A percentile compares a stretch with the other conserved stretches of the same genome.
phyloP scores from a whole-genome alignment of 257 asterid species.

The Mentha longifolia region DNA sequence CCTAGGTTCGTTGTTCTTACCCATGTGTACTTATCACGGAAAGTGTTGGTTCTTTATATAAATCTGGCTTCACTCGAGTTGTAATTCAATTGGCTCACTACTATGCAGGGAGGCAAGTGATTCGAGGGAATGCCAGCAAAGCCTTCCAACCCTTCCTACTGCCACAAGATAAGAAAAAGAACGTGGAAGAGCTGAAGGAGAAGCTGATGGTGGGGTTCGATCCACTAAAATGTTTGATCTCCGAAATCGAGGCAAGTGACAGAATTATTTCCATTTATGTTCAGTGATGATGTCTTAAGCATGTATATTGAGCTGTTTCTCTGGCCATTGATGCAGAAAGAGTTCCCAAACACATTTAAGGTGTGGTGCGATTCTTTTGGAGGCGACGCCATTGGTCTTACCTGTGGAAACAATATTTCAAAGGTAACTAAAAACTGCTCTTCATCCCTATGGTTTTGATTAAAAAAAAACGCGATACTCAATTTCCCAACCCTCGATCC shows the following conservation, averaged over 20 bases:
- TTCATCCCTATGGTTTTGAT: constrained; percentile 1
- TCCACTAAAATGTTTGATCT: constrained; percentile 66
- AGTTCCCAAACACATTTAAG: constrained; percentile 66
- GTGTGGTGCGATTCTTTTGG: constrained; percentile 94
- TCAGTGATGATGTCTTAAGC: background rate
- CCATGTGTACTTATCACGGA: constrained; percentile 19
- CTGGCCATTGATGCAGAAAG: constrained; percentile 55
- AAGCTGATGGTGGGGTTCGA: constrained; percentile 94
- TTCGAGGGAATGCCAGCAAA: constrained; percentile 73
- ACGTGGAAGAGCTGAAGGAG: constrained; percentile 53
- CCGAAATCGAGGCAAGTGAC: constrained; percentile 77
- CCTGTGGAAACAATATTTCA: constrained; percentile 54
- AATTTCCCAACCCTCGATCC: constrained; percentile 4
- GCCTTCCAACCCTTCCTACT: constrained; percentile 69
- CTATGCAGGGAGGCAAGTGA: constrained; percentile 60
- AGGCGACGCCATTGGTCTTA: constrained; percentile 94
- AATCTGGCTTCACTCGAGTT: constrained; percentile 6
- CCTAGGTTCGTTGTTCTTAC: constrained; percentile 51
- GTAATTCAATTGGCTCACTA: background rate
- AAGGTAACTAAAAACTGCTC: constrained; percentile 51
- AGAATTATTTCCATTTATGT: constrained; percentile 7
- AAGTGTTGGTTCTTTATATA: background rate
- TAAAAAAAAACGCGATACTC: background rate
- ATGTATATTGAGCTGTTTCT: constrained; percentile 21
- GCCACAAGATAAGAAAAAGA: constrained; percentile 52